Percentiles rank a stretch among this genome's conserved stretches.
phyloP scores from a whole-genome alignment of 345 rosid species.

The Psidium friedrichsthalianum region DNA sequence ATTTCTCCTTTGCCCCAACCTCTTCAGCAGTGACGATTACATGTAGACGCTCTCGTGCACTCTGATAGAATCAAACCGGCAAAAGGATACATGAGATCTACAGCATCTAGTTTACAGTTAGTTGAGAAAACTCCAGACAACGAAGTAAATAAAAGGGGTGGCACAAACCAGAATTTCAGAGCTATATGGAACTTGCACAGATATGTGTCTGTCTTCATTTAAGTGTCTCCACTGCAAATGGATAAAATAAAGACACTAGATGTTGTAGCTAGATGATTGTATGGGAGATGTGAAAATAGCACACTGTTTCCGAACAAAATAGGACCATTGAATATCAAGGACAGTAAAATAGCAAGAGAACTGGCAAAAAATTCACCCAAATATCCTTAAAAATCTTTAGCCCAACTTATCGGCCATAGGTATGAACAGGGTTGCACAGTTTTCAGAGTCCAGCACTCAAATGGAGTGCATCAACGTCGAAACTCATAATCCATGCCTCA shows the following conservation, averaged over 20 bases:
- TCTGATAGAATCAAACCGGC: conserved; percentile 27
- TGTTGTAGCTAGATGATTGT: neutral
- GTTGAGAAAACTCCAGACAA: neutral
- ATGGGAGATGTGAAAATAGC: neutral
- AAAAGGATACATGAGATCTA: neutral
- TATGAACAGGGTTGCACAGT: neutral
- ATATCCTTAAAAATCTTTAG: neutral
- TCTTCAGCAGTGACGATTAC: conserved; percentile 81
- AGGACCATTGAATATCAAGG: neutral
- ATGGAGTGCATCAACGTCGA: neutral
- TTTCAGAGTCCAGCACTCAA: neutral
- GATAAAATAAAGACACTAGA: neutral
- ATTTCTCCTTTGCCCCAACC: conserved; percentile 74
- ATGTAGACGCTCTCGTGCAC: conserved; percentile 45
- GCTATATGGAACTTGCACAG: conserved; percentile 54
- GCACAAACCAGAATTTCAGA: conserved; percentile 49
- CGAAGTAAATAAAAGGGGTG: conserved; percentile 3
- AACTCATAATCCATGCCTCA: neutral
- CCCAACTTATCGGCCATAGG: neutral
- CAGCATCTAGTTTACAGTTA: neutral
- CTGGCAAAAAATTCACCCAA: neutral
- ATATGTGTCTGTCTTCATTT: conserved; percentile 58
- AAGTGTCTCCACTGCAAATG: conserved; percentile 49
- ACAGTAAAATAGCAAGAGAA: neutral
- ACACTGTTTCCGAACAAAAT: neutral